These are phyloP conservation scores for Sorghum bicolor DNA, from an alignment of 176 grass and related monocot species.

Conservation along the genomic window DNA sequence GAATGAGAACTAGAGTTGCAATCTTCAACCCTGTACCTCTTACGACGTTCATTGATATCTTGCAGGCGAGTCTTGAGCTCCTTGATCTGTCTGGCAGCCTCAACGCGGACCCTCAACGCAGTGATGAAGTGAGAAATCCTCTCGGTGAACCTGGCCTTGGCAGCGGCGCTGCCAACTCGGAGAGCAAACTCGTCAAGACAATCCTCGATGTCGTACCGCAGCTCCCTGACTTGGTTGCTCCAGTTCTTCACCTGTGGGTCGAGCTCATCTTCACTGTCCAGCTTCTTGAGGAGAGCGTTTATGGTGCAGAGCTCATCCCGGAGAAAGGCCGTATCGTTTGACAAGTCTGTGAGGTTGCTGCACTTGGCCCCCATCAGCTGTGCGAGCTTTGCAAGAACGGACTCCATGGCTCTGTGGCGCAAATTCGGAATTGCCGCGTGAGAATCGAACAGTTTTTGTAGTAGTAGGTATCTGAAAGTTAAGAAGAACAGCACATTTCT, in stretches of 20 bases:
- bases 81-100: neutral
- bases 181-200: neutral
- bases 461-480: neutral
- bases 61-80: conserved; percentile 10
- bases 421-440: neutral
- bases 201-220: conserved; percentile 6
- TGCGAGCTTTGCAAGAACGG: neutral
- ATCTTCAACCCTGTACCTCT: neutral
- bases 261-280: neutral
- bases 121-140: neutral
- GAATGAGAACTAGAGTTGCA: neutral
- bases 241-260: neutral
- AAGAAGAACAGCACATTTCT: too few relatives aligned
- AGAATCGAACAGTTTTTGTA: neutral
- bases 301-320: neutral
- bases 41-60: neutral
- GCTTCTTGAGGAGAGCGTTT: conserved; percentile 4
- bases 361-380: neutral
- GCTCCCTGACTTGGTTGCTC: conserved; percentile 18
- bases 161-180: neutral
- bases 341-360: neutral
- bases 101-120: neutral
- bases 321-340: neutral
- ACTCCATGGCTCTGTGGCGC: neutral
- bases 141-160: neutral